Base-by-base conservation (phyloP, 768 basidiomycete genomes). In the Trametes villosa region DNA sequence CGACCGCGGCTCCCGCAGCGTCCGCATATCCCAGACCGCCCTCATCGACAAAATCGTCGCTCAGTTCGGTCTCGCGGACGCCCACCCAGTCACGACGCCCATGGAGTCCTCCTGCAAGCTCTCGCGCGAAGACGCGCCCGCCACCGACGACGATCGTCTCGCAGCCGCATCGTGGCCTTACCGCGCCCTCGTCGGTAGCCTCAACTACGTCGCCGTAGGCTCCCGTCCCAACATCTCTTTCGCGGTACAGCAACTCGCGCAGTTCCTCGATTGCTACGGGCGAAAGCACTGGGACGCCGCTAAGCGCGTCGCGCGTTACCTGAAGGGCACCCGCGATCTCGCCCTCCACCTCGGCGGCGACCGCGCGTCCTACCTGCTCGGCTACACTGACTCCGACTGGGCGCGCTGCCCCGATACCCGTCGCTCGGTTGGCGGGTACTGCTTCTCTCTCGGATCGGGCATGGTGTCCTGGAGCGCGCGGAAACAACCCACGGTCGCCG, bases 321-420 rank as follows among this genome's bases (percentile, higher is more conserved):
- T 72, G 15, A 62, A 62, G 20, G 60, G 59, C 24, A 70, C 69
- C 7, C 44, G 46, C 12, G 13, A 49, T 9, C 57, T 61, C n/a
- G 22, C 42, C 1, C 36, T 70, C 7, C 20, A 22, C n/a, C 49
- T 63, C 20, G 69, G 67, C 24, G 64, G 67, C 27, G 12, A 44
- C 2, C 24, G 17, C 4, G 12, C 26, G 36, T 18, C 56, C 22
- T 31, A 17, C 40, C 36, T 61, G 5, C 42, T 52, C 29, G 68
- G 69, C 4, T 62, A 44, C 40, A 53, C 47, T 0, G 71, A 74
- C 61, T 68, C 73, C 7, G 69, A 74, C 56, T 73, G 64, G 61
- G 72, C 62, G 7, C 48, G 59, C 2, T 59, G 68, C 49, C 31
- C 60, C 11, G 65, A 70, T 50, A 59, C 58, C 20, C 59, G 71